Evolutionary conservation across 257 asterid species (phyloP).

Genomic region (Nicotiana otophora): DNA sequence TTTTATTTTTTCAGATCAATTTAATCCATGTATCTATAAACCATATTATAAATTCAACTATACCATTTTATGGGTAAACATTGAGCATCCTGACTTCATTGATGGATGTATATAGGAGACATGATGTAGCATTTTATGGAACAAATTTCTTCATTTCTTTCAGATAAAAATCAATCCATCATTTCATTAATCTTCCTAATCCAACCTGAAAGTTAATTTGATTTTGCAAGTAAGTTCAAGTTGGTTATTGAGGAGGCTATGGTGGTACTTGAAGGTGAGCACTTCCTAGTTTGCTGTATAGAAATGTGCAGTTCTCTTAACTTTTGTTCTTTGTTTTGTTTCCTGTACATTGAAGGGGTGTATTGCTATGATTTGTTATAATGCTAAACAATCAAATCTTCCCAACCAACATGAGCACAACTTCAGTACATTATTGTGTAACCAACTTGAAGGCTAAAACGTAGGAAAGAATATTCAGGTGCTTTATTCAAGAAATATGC

Average conservation of each 20-base stretch:
- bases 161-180: not conserved
- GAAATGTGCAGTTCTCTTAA: not conserved
- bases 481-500: slow-evolving; percentile 81
- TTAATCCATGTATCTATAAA: too few relatives aligned
- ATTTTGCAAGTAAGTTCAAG: slow-evolving; percentile 70
- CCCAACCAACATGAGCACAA: too few relatives aligned
- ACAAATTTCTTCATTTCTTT: too few relatives aligned
- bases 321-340: not conserved
- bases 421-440: too few relatives aligned
- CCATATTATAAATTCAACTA: too few relatives aligned
- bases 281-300: not conserved
- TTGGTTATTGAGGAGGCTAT: slow-evolving; percentile 95
- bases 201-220: not conserved
- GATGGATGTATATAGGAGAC: slow-evolving; percentile 98
- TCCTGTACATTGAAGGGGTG: not conserved
- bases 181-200: not conserved
- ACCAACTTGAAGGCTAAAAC: not conserved
- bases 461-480: slow-evolving; percentile 29
- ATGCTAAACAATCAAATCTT: not conserved
- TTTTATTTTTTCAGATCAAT: too few relatives aligned
- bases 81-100: slow-evolving; percentile 87
- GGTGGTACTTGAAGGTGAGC: slow-evolving; percentile 90
- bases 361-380: not conserved
- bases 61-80: too few relatives aligned
- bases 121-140: slow-evolving; percentile 33